A percentile compares a stretch with the other conserved stretches of the same genome.
phyloP scores from a whole-genome alignment of 805 yeast genomes.

The Yarrowia alimentaria region DNA sequence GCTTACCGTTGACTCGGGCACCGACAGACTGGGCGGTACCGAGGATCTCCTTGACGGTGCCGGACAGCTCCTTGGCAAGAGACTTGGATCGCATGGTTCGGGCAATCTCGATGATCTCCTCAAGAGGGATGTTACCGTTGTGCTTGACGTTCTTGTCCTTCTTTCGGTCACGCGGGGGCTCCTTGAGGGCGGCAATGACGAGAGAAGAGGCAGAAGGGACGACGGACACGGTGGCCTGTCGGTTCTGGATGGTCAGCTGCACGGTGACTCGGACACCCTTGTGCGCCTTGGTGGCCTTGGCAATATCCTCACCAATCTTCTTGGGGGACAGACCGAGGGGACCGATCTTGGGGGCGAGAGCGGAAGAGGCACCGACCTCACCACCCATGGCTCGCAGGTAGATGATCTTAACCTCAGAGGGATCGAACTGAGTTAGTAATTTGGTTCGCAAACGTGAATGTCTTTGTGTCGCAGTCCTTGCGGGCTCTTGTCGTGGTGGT shows the following conservation, averaged over 20 bases:
- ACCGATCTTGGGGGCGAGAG: slow-evolving; percentile 99
- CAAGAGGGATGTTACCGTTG: slow-evolving; percentile 97
- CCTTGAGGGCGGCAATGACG: slow-evolving; percentile 98
- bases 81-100: slow-evolving; percentile 97
- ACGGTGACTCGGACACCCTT: slow-evolving; percentile 99
- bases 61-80: slow-evolving; percentile 94
- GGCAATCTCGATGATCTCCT: slow-evolving; percentile 95
- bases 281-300: slow-evolving; percentile 98
- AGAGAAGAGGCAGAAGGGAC: slow-evolving; percentile 99
- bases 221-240: slow-evolving; percentile 98
- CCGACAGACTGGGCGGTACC: slow-evolving; percentile 99
- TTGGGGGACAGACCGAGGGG: slow-evolving; percentile 99
- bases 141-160: slow-evolving; percentile 99
- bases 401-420: slow-evolving; percentile 95
- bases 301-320: slow-evolving; percentile 99
- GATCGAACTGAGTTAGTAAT: slow-evolving; percentile 86
- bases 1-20: slow-evolving; percentile 98
- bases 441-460: background rate
- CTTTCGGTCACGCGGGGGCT: slow-evolving; percentile 99
- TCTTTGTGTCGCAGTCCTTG: background rate
- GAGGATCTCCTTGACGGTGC: slow-evolving; percentile 96
- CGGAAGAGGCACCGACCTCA: slow-evolving; percentile 99
- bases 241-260: slow-evolving; percentile 97
- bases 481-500: too few species aligned
- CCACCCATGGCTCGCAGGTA: slow-evolving; percentile 99